Base-by-base conservation (phyloP, 345 rosid species). In the Schrenkiella parvula region DNA sequence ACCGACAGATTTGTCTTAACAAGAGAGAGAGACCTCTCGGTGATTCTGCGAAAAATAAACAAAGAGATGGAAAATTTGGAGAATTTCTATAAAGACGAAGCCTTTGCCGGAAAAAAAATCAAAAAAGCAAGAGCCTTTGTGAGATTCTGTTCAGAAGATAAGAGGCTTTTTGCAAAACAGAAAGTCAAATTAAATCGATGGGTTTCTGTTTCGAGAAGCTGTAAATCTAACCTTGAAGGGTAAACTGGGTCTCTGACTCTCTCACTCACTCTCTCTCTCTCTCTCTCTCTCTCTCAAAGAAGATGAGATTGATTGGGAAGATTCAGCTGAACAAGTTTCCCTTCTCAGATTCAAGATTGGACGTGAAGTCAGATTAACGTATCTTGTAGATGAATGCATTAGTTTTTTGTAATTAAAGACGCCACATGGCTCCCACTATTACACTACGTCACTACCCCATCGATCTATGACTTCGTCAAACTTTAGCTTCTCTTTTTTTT, bases 361-460 rank as follows among this genome's bases (percentile, higher is more conserved):
- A 38, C 37, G 60, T 73, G 66, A 73, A 72, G 59, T 73, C 15
- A 1, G 51, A 37, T 46, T n/a, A 52, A 22, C 42, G 8, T 3
- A 53, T 63, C 37, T 41, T 52, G 22, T 4, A 10, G n/a, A 34
- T 50, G 35, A n/a, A n/a, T 69, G 58, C 38, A 35, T 35, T 31
- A 12, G 29, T 4, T 19, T 47, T 68, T 60, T 47, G 34, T 41
- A 46, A 73, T 57, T 32, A 15, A 72, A 44, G 31, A 64, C 50
- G 41, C 68, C 53, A 61, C 71, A 65, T 64, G 77, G 71, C 71
- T 44, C 37, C 52, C 21, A 28, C 35, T 52, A 52, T n/a, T 57
- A 57, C 44, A 34, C 64, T 57, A 19, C 43, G 17, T 44, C 44
- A 34, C 64, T 57, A 19, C 43, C 28, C 63, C 28, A 34, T 9